phyloP scores from a whole-genome alignment of 2,329 filamentous ascomycete species.

The Alternaria panax region DNA sequence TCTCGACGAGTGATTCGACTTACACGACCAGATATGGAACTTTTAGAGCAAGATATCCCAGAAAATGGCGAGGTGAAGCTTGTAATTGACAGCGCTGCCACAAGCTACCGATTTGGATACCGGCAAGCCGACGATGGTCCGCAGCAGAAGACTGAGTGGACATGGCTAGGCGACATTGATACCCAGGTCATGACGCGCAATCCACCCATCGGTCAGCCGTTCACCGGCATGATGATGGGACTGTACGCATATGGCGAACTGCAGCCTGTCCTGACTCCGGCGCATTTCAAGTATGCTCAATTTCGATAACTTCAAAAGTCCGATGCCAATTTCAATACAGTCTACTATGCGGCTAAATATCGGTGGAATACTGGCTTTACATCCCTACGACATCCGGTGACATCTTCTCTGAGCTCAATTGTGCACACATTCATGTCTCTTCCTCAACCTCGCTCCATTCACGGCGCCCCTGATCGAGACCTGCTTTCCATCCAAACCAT shows the following conservation, averaged over 20 bases:
- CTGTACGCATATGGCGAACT: constrained; percentile 55
- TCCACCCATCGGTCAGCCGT: constrained; percentile 52
- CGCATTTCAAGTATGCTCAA: constrained; percentile 49
- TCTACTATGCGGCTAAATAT: neutral
- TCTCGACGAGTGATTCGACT: constrained; percentile 10
- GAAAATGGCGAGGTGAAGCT: constrained; percentile 31
- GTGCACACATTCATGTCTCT: no score
- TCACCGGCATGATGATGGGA: constrained; percentile 58
- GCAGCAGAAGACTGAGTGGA: constrained; percentile 6
- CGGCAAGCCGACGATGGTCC: constrained; percentile 3
- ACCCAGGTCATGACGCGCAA: constrained; percentile 46
- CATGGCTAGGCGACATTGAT: constrained; percentile 30
- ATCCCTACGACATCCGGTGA: neutral
- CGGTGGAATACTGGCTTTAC: neutral
- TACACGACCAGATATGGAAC: constrained; percentile 12
- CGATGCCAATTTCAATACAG: neutral
- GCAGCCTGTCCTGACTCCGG: constrained; percentile 51
- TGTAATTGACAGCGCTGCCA: constrained; percentile 7
- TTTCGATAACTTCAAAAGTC: constrained; percentile 6
- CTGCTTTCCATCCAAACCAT: no score
- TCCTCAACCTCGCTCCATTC: no score
- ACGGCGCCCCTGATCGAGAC: no score
- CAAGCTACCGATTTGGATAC: constrained; percentile 38
- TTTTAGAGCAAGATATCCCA: constrained; percentile 20
- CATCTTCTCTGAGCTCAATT: neutral